Conservation (phyloP, 2,329 filamentous ascomycete species). For the Alternaria gaisen region DNA sequence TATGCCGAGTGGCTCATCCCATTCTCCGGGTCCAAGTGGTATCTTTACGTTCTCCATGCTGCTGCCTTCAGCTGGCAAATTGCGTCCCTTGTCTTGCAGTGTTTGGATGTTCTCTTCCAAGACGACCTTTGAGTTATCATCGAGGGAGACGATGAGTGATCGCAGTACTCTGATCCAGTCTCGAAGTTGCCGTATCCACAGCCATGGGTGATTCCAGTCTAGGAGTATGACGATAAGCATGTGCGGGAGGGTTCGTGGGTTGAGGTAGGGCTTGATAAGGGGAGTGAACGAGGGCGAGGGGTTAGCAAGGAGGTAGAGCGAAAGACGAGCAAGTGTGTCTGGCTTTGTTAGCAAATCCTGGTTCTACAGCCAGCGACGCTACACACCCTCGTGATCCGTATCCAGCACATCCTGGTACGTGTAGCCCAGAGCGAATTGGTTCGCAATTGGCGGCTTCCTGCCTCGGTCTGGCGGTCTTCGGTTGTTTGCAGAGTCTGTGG, state of each 20-base stretch:
- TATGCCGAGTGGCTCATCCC: constrained; percentile 87
- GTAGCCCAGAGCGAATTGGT: constrained; percentile 91
- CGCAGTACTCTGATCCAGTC: constrained; percentile 89
- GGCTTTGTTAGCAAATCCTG: constrained; percentile 18
- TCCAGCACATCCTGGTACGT: constrained; percentile 96
- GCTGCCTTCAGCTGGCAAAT: constrained; percentile 36
- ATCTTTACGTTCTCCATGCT: constrained; percentile 60
- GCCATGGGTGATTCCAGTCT: constrained; percentile 94
- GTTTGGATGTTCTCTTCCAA: constrained; percentile 86
- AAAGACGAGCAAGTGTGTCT: constrained; percentile 91
- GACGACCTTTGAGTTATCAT: constrained; percentile 77
- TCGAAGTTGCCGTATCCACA: constrained; percentile 87
- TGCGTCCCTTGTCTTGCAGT: constrained; percentile 70
- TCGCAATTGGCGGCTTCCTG: constrained; percentile 78
- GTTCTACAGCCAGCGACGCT: constrained; percentile 4
- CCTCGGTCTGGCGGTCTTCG: constrained; percentile 63
- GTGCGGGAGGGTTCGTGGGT: constrained; percentile 82
- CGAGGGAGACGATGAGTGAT: constrained; percentile 76
- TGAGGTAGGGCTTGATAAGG: constrained; percentile 84
- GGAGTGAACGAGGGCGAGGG: constrained; percentile 84
- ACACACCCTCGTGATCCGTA: constrained; percentile 85
- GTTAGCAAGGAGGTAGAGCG: constrained; percentile 86
- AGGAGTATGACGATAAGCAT: constrained; percentile 89
- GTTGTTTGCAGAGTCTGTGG: constrained; percentile 49
- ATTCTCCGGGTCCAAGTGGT: constrained; percentile 87